phyloP scores from a whole-genome alignment of 2,329 filamentous ascomycete species.

The Paracoccidioides brasiliensis region DNA sequence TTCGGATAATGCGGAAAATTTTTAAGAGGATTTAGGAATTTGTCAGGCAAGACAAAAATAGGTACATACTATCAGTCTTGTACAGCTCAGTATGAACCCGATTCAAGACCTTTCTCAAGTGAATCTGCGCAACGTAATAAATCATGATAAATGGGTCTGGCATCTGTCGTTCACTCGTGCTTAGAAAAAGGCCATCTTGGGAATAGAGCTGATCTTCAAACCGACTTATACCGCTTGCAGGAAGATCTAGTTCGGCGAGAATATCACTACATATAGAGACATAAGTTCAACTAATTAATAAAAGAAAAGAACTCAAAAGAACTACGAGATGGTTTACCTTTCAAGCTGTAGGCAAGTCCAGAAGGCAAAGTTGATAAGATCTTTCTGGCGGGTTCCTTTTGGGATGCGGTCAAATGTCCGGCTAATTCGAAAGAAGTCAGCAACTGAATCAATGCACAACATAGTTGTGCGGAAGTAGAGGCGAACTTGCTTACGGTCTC shows the following conservation, averaged over 20 bases:
- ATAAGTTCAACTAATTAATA: neutral
- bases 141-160: slow-evolving; percentile 28
- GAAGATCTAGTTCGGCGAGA: slow-evolving; percentile 66
- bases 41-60: neutral
- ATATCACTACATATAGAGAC: slow-evolving; percentile 52
- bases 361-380: slow-evolving; percentile 62
- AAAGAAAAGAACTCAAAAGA: slow-evolving; percentile 4
- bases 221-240: slow-evolving; percentile 46
- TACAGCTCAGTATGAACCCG: slow-evolving; percentile 44
- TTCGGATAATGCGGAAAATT: neutral
- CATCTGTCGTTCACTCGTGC: slow-evolving; percentile 21
- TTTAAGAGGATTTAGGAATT: neutral
- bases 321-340: slow-evolving; percentile 41
- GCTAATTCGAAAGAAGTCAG: slow-evolving; percentile 7
- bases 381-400: slow-evolving; percentile 30
- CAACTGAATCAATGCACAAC: neutral
- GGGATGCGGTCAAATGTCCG: slow-evolving; percentile 24
- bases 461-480: neutral
- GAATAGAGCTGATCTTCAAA: slow-evolving; percentile 37
- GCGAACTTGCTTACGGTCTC: slow-evolving; percentile 45
- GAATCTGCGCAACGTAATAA: slow-evolving; percentile 50
- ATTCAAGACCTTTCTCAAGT: slow-evolving; percentile 45
- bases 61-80: slow-evolving; percentile 24
- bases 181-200: slow-evolving; percentile 25
- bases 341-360: slow-evolving; percentile 93